Conservation (phyloP, 2,329 filamentous ascomycete species). For the Colletotrichum sp. region DNA sequence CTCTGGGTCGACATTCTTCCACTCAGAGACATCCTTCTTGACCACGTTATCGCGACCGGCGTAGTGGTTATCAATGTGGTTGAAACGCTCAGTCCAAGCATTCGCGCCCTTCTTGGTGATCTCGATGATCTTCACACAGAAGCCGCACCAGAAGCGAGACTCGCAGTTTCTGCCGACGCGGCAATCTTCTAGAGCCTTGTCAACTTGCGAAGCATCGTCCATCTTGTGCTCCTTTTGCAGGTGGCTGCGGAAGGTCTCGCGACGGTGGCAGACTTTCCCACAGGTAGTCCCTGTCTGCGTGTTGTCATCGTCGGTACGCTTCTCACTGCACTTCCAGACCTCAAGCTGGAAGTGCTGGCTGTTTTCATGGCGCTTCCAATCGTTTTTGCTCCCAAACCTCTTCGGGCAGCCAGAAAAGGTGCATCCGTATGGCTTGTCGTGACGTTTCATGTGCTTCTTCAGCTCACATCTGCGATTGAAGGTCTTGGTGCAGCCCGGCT, state of each 20-base stretch:
- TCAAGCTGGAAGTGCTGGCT: conserved; percentile 76
- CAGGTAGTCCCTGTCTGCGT: conserved; percentile 45
- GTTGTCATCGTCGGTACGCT: neutral
- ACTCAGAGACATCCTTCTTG: conserved; percentile 56
- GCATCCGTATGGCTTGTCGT: conserved; percentile 81
- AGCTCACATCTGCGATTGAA: conserved; percentile 60
- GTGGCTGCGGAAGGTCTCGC: conserved; percentile 66
- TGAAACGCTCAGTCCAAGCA: conserved; percentile 60
- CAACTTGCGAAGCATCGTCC: conserved; percentile 32
- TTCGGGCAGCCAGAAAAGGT: conserved; percentile 74
- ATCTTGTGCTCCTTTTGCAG: conserved; percentile 55
- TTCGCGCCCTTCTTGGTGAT: conserved; percentile 53
- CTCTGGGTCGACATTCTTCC: conserved; percentile 47
- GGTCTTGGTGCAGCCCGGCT: conserved; percentile 44
- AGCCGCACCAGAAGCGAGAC: conserved; percentile 84
- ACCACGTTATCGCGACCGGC: conserved; percentile 49
- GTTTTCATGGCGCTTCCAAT: conserved; percentile 92
- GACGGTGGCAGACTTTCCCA: conserved; percentile 60
- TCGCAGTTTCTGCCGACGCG: conserved; percentile 69
- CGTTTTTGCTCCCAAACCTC: conserved; percentile 87
- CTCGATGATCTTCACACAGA: conserved; percentile 67
- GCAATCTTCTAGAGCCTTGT: conserved; percentile 53
- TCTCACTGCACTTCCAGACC: conserved; percentile 70
- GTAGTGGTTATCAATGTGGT: conserved; percentile 80
- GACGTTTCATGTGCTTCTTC: conserved; percentile 82